phyloP scores from a whole-genome alignment of 805 yeast species.

The Phaffomyces opuntiae region DNA sequence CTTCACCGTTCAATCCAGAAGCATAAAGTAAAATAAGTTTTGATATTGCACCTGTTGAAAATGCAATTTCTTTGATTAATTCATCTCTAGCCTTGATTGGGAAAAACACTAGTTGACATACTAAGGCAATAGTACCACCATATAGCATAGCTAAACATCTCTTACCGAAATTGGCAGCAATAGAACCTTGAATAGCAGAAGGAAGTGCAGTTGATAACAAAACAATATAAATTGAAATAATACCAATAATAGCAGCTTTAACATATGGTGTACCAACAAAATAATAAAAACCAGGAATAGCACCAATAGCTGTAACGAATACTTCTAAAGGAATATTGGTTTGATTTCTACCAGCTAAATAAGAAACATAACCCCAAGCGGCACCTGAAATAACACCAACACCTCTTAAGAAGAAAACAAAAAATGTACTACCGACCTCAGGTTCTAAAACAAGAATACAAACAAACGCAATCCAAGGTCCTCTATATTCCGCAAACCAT shows the following conservation, averaged over 20 bases:
- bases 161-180: slow-evolving; percentile 38
- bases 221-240: slow-evolving; percentile 41
- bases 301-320: slow-evolving; percentile 35
- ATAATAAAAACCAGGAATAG: slow-evolving; percentile 39
- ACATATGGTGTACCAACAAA: slow-evolving; percentile 40
- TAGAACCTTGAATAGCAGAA: slow-evolving; percentile 31
- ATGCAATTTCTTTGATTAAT: slow-evolving; percentile 34
- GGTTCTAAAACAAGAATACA: slow-evolving; percentile 43
- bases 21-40: slow-evolving; percentile 33
- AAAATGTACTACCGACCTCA: slow-evolving; percentile 43
- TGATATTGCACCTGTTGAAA: slow-evolving; percentile 33
- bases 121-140: slow-evolving; percentile 41
- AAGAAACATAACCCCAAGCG: slow-evolving; percentile 42
- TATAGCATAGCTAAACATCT: slow-evolving; percentile 43
- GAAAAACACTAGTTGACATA: slow-evolving; percentile 38
- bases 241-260: slow-evolving; percentile 43
- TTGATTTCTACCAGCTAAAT: slow-evolving; percentile 36
- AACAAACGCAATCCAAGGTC: slow-evolving; percentile 49
- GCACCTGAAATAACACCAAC: slow-evolving; percentile 42
- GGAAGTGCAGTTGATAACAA: slow-evolving; percentile 38
- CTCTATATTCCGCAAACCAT: slow-evolving; percentile 44
- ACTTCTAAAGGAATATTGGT: slow-evolving; percentile 35
- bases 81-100: slow-evolving; percentile 43
- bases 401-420: slow-evolving; percentile 39
- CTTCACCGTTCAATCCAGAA: slow-evolving; percentile 31